Evolutionary conservation across 257 asterid genomes (phyloP).

Genomic region (Nicotiana knightiana): DNA sequence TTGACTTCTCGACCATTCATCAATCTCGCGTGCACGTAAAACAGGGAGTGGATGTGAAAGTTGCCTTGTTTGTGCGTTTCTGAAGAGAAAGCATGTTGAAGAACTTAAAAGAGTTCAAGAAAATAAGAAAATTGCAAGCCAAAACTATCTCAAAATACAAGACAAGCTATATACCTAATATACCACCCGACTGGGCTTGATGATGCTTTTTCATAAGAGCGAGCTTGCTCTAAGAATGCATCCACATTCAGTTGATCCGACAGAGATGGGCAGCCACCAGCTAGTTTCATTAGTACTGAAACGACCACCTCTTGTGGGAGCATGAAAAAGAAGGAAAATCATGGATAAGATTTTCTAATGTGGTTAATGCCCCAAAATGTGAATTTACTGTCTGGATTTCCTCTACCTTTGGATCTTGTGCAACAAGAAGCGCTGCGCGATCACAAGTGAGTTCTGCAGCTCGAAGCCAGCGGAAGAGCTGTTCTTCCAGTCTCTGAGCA

Average conservation of each 20-base stretch:
- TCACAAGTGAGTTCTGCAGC: slow-evolving; percentile 98
- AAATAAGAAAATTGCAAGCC: background rate
- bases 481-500: slow-evolving; percentile 90
- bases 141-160: background rate
- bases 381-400: background rate
- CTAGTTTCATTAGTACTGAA: slow-evolving; percentile 94
- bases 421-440: slow-evolving; percentile 93
- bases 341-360: slow-evolving; percentile 15
- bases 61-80: slow-evolving; percentile 95
- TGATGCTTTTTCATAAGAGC: slow-evolving; percentile 86
- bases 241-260: slow-evolving; percentile 90
- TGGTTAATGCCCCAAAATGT: slow-evolving; percentile 8
- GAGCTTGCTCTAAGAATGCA: slow-evolving; percentile 97
- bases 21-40: slow-evolving; percentile 90
- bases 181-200: slow-evolving; percentile 97
- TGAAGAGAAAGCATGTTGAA: slow-evolving; percentile 17
- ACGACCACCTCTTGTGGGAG: slow-evolving; percentile 96
- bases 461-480: slow-evolving; percentile 90
- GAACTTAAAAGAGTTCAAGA: background rate
- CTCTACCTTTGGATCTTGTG: slow-evolving; percentile 89
- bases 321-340: slow-evolving; percentile 18
- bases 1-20: slow-evolving; percentile 88
- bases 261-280: slow-evolving; percentile 96
- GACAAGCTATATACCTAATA: slow-evolving; percentile 44
- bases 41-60: slow-evolving; percentile 97